phyloP scores from a whole-genome alignment of 768 basidiomycete species.

The Termitomyces sp. region DNA sequence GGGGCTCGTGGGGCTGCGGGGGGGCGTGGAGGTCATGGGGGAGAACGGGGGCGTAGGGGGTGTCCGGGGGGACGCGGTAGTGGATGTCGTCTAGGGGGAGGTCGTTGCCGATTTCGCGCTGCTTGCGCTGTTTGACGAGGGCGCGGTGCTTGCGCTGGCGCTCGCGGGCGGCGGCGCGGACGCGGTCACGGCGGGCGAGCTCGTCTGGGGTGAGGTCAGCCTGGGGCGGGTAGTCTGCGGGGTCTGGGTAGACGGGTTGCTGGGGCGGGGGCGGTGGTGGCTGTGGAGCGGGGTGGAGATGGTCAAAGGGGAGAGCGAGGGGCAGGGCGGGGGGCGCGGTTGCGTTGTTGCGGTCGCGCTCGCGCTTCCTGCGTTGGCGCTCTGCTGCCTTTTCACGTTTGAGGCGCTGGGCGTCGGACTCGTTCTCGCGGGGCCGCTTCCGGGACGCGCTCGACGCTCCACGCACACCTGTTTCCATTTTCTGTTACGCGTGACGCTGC shows the following conservation, averaged over 20 bases:
- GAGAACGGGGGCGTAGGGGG: constrained; percentile 38
- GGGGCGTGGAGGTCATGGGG: constrained; percentile 38
- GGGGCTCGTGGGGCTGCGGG: constrained; percentile 49
- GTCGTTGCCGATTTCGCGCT: constrained; percentile 79
- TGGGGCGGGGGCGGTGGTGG: neutral
- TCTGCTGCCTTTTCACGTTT: constrained; percentile 88
- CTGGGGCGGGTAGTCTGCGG: constrained; percentile 14
- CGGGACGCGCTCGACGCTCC: constrained; percentile 18
- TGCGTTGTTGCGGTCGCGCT: constrained; percentile 47
- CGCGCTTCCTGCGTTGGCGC: constrained; percentile 77
- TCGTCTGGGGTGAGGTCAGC: constrained; percentile 57
- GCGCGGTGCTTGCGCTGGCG: constrained; percentile 79
- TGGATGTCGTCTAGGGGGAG: constrained; percentile 63
- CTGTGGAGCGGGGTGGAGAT: constrained; percentile 19
- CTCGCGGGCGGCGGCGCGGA: constrained; percentile 73
- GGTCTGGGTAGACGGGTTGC: constrained; percentile 1
- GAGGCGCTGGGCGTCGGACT: constrained; percentile 63
- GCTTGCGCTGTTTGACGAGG: constrained; percentile 72
- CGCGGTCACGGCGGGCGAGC: constrained; percentile 57
- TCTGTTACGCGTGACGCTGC: constrained; percentile 17
- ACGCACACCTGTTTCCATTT: constrained; percentile 18
- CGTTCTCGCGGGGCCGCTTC: constrained; percentile 65
- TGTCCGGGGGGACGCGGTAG: constrained; percentile 49
- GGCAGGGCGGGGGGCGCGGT: constrained; percentile 17
- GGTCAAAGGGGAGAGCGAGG: constrained; percentile 16